These are phyloP conservation scores for Thelonectria blattea DNA, from an alignment of 2,329 filamentous ascomycete species.

Conservation along the genomic window DNA sequence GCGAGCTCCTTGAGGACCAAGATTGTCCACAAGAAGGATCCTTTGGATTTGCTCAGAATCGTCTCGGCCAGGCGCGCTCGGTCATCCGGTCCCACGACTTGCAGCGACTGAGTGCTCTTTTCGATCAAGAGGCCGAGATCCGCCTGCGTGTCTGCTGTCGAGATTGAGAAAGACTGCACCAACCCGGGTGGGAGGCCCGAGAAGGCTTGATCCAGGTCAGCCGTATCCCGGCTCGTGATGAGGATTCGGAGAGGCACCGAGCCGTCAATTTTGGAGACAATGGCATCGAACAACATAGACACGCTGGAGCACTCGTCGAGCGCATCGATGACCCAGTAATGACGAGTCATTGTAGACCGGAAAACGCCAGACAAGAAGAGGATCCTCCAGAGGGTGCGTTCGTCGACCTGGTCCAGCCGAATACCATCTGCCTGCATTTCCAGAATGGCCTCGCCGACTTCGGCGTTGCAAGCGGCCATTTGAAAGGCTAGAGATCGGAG, in stretches of 20 bases:
- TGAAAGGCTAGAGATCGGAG: slow-evolving; percentile 43
- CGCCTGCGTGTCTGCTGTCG: slow-evolving; percentile 25
- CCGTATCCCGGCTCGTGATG: slow-evolving; percentile 39
- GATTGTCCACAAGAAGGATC: slow-evolving; percentile 46
- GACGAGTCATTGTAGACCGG: slow-evolving; percentile 1
- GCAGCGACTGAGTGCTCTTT: slow-evolving; percentile 3
- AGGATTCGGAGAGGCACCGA: slow-evolving; percentile 32
- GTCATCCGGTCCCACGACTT: slow-evolving; percentile 23
- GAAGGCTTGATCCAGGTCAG: slow-evolving; percentile 25
- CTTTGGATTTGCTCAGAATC: slow-evolving; percentile 44
- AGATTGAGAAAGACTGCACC: slow-evolving; percentile 17
- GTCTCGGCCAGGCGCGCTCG: slow-evolving; percentile 32
- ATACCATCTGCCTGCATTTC: slow-evolving; percentile 38
- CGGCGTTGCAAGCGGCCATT: slow-evolving; percentile 30
- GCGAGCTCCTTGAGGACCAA: slow-evolving; percentile 43
- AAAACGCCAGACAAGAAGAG: slow-evolving; percentile 30
- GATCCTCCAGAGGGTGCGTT: slow-evolving; percentile 36
- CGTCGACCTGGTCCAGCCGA: slow-evolving; percentile 38
- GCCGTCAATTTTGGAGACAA: slow-evolving; percentile 35
- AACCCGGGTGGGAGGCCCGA: slow-evolving; percentile 13
- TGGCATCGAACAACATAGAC: slow-evolving; percentile 34
- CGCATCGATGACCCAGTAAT: slow-evolving; percentile 43
- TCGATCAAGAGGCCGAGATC: slow-evolving; percentile 25
- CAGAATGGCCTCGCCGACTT: slow-evolving; percentile 34
- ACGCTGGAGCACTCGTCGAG: slow-evolving; percentile 31